phyloP scores from a whole-genome alignment of 768 basidiomycete genomes.

The Rhizopogon sp. region DNA sequence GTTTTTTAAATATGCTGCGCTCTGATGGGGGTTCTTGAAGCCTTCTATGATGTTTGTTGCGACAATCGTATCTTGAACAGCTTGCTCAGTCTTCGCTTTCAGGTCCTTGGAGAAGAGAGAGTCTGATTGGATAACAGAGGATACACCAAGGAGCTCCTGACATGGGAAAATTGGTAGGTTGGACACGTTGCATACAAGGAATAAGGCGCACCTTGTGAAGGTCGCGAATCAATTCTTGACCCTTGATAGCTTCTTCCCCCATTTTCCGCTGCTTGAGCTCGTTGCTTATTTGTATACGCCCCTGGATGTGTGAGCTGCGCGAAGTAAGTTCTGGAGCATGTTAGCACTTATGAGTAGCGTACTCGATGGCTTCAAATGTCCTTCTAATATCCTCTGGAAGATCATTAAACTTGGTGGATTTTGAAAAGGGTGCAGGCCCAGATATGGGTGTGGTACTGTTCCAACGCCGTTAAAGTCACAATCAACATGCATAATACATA shows the following conservation, averaged over 20 bases:
- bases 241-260: conserved; percentile 69
- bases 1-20: conserved; percentile 66
- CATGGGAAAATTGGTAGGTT: background rate
- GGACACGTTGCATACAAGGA: background rate
- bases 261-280: conserved; percentile 73
- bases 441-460: conserved; percentile 24
- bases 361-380: conserved; percentile 71
- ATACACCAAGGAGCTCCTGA: conserved; percentile 62
- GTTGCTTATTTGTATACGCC: conserved; percentile 74
- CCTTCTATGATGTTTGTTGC: conserved; percentile 76
- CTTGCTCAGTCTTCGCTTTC: conserved; percentile 69
- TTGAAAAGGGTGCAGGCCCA: conserved; percentile 30
- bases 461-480: background rate
- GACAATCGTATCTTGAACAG: conserved; percentile 75
- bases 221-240: conserved; percentile 60
- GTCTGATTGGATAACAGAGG: conserved; percentile 63
- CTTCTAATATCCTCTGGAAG: conserved; percentile 65
- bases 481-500: background rate
- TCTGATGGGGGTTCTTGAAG: conserved; percentile 69
- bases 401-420: conserved; percentile 77
- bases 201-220: conserved; percentile 54
- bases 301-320: conserved; percentile 63
- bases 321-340: conserved; percentile 7
- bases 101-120: conserved; percentile 62
- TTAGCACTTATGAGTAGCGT: conserved; percentile 14